Percentiles rank a stretch among this genome's conserved stretches.
Evolutionary conservation across 352 stramenopile genomes (phyloP).

Genomic region (Phytopythium cucurbitacearum): DNA sequence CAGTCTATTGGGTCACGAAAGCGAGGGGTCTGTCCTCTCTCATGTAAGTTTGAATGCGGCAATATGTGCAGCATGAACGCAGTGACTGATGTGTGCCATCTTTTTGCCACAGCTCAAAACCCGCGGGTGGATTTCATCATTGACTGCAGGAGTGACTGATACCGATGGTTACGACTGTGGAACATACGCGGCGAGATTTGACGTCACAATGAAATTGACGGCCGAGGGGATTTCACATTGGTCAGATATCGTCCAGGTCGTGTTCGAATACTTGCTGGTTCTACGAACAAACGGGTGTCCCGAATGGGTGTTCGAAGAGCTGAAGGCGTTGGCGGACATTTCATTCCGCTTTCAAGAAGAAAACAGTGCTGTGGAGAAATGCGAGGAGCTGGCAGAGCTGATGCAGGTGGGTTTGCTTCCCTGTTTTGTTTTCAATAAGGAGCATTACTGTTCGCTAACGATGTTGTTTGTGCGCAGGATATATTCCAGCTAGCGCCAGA

Average conservation of each 20-base stretch:
- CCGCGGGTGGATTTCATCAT: slow-evolving; percentile 68
- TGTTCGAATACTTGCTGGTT: slow-evolving; percentile 73
- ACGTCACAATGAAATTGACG: slow-evolving; percentile 73
- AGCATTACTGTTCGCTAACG: slow-evolving; percentile 4
- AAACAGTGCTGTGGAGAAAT: slow-evolving; percentile 54
- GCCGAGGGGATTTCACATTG: slow-evolving; percentile 53
- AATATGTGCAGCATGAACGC: background rate
- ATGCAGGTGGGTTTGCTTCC: slow-evolving; percentile 46
- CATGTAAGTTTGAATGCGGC: slow-evolving; percentile 32
- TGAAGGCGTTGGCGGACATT: slow-evolving; percentile 59
- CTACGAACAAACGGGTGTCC: slow-evolving; percentile 44
- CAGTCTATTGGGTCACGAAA: slow-evolving; percentile 78
- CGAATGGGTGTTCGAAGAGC: slow-evolving; percentile 71
- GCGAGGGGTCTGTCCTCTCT: slow-evolving; percentile 76
- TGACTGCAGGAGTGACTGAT: slow-evolving; percentile 68
- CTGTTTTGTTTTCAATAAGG: background rate
- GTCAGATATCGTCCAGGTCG: slow-evolving; percentile 47
- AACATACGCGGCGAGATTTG: slow-evolving; percentile 63
- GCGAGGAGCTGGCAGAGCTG: slow-evolving; percentile 63
- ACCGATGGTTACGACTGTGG: slow-evolving; percentile 71
- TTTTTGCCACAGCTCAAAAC: slow-evolving; percentile 51
- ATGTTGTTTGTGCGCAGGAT: slow-evolving; percentile 15
- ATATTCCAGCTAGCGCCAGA: slow-evolving; percentile 50
- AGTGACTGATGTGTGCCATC: slow-evolving; percentile 1
- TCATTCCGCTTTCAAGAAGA: slow-evolving; percentile 79